These are phyloP conservation scores for Clarkia xantiana DNA, from an alignment of 345 rosid genomes.

Conservation along the genomic window DNA sequence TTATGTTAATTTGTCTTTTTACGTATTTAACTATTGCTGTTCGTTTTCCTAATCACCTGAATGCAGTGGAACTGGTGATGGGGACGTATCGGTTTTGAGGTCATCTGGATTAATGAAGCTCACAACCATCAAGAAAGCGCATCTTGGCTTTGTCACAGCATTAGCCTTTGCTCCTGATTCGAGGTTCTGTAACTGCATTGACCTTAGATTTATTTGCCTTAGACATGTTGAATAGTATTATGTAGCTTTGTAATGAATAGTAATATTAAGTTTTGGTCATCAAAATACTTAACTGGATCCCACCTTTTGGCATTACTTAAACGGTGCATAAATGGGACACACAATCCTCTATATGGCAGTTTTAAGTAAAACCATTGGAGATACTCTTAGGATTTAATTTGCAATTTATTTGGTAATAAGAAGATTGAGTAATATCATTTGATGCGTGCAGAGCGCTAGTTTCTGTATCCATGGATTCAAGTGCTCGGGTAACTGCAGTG, in stretches of 20 bases:
- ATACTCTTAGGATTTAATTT: too few species aligned
- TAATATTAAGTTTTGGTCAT: too few species aligned
- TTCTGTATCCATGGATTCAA: slow-evolving; percentile 81
- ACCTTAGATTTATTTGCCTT: too few species aligned
- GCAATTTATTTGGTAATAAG: neutral
- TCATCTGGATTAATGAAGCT: slow-evolving; percentile 32
- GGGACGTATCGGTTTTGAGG: slow-evolving; percentile 47
- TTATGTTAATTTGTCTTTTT: neutral
- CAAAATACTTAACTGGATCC: too few species aligned
- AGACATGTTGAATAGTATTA: too few species aligned
- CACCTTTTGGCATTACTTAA: too few species aligned
- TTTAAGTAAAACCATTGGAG: too few species aligned
- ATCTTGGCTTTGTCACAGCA: slow-evolving; percentile 75
- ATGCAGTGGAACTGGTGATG: slow-evolving; percentile 62
- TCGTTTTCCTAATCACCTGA: neutral
- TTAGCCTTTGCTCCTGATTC: slow-evolving; percentile 73
- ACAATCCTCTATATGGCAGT: too few species aligned
- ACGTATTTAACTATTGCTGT: too few species aligned
- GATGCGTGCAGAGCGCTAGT: slow-evolving; percentile 42
- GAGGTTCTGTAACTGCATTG: slow-evolving; percentile 27
- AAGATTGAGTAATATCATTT: neutral
- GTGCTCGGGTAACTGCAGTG: slow-evolving; percentile 63
- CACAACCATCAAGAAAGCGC: slow-evolving; percentile 48
- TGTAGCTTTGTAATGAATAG: too few species aligned
- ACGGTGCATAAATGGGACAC: too few species aligned